These are phyloP conservation scores for Paracoccidioides lutzii DNA, from an alignment of 2,329 filamentous ascomycete species.

Conservation along the genomic window DNA sequence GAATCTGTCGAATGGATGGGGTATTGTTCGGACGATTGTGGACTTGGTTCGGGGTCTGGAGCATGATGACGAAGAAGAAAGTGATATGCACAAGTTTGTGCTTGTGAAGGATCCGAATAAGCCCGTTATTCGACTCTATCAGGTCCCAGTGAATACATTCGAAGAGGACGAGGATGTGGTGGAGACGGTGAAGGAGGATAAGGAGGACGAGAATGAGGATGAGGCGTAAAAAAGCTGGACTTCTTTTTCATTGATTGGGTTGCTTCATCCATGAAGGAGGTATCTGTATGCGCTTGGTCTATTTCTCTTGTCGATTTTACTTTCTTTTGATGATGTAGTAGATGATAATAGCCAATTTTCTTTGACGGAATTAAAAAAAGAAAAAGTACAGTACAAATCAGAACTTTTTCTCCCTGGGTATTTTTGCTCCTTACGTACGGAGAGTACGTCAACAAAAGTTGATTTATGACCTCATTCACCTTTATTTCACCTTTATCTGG, in stretches of 20 bases:
- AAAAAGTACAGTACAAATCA: too few species aligned
- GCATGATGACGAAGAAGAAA: conserved; percentile 21
- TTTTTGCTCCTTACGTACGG: too few species aligned
- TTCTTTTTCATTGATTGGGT: conserved; percentile 8
- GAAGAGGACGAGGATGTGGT: conserved; percentile 70
- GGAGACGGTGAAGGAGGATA: conserved; percentile 40
- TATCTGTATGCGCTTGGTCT: too few species aligned
- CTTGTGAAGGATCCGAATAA: conserved; percentile 88
- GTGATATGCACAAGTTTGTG: conserved; percentile 36
- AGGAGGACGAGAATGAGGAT: conserved; percentile 42
- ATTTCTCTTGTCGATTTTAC: background rate
- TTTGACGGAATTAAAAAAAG: background rate
- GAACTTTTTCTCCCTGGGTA: too few species aligned
- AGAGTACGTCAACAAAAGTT: too few species aligned
- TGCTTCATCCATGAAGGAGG: background rate
- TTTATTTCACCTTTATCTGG: too few species aligned
- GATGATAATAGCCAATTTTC: conserved; percentile 2
- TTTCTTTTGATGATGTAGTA: background rate
- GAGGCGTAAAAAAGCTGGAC: conserved; percentile 34
- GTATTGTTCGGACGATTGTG: conserved; percentile 93
- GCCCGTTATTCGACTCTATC: conserved; percentile 82
- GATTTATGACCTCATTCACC: too few species aligned
- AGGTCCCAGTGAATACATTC: conserved; percentile 75
- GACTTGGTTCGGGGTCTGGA: conserved; percentile 51
- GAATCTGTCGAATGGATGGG: conserved; percentile 94